These are phyloP conservation scores for Farysia itapuensis DNA, from an alignment of 1,284 basidiomycete species.

Conservation along the genomic window DNA sequence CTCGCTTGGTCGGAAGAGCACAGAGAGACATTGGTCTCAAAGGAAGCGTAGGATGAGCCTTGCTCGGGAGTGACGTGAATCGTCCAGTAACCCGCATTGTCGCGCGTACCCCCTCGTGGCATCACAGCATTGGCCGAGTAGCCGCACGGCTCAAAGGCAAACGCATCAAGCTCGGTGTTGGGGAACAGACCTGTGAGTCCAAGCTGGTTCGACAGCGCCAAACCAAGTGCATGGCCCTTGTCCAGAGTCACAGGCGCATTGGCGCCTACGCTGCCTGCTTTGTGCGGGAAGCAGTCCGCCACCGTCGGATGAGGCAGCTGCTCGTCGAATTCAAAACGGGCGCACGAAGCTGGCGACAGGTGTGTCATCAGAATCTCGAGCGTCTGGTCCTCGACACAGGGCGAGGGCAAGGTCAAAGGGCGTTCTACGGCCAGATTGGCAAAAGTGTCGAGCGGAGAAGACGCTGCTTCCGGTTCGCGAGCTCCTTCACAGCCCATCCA, in stretches of 20 bases:
- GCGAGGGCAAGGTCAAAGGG: constrained; percentile 33
- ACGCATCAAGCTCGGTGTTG: constrained; percentile 82
- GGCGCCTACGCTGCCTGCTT: constrained; percentile 6
- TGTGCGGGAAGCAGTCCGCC: constrained; percentile 40
- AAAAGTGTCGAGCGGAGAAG: constrained; percentile 2
- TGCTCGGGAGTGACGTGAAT: constrained; percentile 98
- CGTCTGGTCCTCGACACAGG: constrained; percentile 72
- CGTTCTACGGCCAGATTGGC: constrained; percentile 16
- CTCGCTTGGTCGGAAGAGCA: constrained; percentile 59
- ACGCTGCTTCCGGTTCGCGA: constrained; percentile 42
- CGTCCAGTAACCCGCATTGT: constrained; percentile 73
- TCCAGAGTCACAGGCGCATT: constrained; percentile 12
- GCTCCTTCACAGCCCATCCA: constrained; percentile 65
- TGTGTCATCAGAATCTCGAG: constrained; percentile 98
- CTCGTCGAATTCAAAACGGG: constrained; percentile 73
- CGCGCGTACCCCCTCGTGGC: constrained; percentile 29
- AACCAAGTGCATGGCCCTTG: constrained; percentile 68
- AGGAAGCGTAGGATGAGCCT: constrained; percentile 95
- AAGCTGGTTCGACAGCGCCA: constrained; percentile 71
- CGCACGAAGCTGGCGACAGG: constrained; percentile 74
- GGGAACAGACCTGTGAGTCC: constrained; percentile 85
- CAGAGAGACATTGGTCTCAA: constrained; percentile 96
- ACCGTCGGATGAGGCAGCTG: constrained; percentile 20
- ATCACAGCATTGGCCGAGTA: constrained; percentile 90
- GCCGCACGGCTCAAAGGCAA: constrained; percentile 92